Base-by-base conservation (phyloP, 106 monocot genomes). In the Amphibolis antarctica region DNA sequence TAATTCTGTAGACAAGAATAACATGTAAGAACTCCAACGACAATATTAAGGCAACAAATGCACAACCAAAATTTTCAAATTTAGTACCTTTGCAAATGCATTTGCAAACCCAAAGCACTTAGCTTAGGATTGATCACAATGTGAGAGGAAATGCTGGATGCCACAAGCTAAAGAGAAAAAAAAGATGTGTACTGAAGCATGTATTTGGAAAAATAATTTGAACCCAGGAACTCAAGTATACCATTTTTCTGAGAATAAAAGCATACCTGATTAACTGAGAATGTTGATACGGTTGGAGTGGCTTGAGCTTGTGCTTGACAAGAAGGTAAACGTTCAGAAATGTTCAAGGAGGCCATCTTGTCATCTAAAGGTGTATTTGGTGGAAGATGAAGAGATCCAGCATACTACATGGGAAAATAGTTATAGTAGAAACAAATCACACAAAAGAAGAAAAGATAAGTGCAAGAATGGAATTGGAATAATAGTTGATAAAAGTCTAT, bases 61-160 rank as follows among this genome's bases (percentile, higher is more conserved):
- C 21, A 19, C 62, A 26, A 55, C 44, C 15, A 13, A 20, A 53
- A 59, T 62, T 68, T 20, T 43, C 23, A 59, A n/a, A 45, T 12
- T 10, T 19, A 5, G 13, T 74, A 98, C 96, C 90, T 84, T 56
- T 79, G 78, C 68, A 82, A 79, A 53, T 88, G 92, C 70, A 79
- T 60, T 50, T 78, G 84, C n/a, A 85, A 64, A 13, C 96, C 90
- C 74, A 90, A 65, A 31, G 84, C 66, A 75, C 52, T 77, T 53
- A 98, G 86, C 75, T 87, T 90, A 12, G 71, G 71, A 73, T 91
- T 98, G 45, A 98, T 82, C 50, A 76, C 85, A 69, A 98, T 76
- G 59, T 87, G 78, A 55, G 76, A 75, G 43, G 82, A 90, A 46
- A 76, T 69, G 46, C 69, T 80, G 6, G 84, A 79, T 67, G 82